phyloP scores from a whole-genome alignment of 2,329 filamentous ascomycete species.

The Shiraia bambusicola region DNA sequence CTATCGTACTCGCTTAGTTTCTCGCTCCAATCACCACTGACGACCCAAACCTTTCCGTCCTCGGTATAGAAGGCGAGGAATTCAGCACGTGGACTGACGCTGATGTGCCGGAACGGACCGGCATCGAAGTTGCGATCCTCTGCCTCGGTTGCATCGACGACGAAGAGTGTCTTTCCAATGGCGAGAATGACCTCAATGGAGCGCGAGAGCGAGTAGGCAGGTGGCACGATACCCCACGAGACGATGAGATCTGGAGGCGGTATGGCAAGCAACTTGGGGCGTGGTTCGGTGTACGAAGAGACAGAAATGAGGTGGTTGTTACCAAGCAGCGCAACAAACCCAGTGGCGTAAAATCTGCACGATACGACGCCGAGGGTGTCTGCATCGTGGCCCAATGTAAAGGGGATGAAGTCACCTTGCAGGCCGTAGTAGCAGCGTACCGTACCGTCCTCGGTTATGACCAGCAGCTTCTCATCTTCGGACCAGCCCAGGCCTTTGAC shows the following conservation, averaged over 20 bases:
- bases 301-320: conserved; percentile 88
- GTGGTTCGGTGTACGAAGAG: conserved; percentile 85
- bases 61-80: conserved; percentile 85
- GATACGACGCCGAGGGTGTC: conserved; percentile 84
- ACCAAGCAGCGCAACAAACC: conserved; percentile 87
- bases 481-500: conserved; percentile 94
- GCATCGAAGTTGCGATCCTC: conserved; percentile 90
- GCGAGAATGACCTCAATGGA: conserved; percentile 92
- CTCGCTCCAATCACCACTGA: conserved; percentile 92
- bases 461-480: conserved; percentile 87
- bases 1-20: conserved; percentile 91
- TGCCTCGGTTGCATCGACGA: conserved; percentile 84
- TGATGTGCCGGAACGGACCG: conserved; percentile 87
- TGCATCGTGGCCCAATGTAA: conserved; percentile 82
- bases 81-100: conserved; percentile 86
- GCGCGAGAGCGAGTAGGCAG: conserved; percentile 82
- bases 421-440: conserved; percentile 88
- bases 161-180: conserved; percentile 78
- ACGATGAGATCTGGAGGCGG: conserved; percentile 77
- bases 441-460: conserved; percentile 85
- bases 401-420: conserved; percentile 93
- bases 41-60: conserved; percentile 82
- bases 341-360: conserved; percentile 88
- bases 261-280: conserved; percentile 77
- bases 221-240: conserved; percentile 87